Evolutionary conservation across 495 filamentous ascomycete genomes (phyloP).

Genomic region (Penicillium canescens): DNA sequence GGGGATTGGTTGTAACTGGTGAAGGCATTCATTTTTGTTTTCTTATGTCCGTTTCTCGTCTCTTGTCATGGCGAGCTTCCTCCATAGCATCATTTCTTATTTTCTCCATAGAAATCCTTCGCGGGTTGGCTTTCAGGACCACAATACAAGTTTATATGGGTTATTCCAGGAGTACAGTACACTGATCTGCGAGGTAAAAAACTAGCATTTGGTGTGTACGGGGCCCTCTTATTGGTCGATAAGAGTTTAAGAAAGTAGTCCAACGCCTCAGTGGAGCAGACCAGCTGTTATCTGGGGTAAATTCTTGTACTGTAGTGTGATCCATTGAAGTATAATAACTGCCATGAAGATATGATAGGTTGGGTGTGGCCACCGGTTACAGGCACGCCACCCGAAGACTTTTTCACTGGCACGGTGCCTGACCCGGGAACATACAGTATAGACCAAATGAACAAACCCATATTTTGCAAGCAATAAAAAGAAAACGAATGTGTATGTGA

Average conservation of each 20-base stretch:
- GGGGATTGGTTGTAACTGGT: conserved; percentile 1
- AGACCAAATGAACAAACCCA: too few relatives aligned
- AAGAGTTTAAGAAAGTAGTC: conserved; percentile 12
- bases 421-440: too few relatives aligned
- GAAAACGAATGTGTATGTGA: neutral
- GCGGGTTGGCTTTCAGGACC: neutral
- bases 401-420: neutral
- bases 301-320: neutral
- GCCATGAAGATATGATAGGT: too few relatives aligned
- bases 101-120: neutral
- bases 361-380: too few relatives aligned
- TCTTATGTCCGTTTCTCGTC: neutral
- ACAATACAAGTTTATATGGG: conserved; percentile 7
- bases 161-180: too few relatives aligned
- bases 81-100: conserved; percentile 11
- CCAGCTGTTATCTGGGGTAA: too few relatives aligned
- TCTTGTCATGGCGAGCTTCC: neutral
- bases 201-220: too few relatives aligned
- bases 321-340: conserved; percentile 5
- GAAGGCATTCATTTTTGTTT: conserved; percentile 5
- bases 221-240: conserved; percentile 7
- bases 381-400: conserved; percentile 6
- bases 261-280: neutral
- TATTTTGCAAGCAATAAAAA: too few relatives aligned
- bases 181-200: neutral